Conservation (phyloP, 116 monocot species). For the Phalaenopsis hybrid region DNA sequence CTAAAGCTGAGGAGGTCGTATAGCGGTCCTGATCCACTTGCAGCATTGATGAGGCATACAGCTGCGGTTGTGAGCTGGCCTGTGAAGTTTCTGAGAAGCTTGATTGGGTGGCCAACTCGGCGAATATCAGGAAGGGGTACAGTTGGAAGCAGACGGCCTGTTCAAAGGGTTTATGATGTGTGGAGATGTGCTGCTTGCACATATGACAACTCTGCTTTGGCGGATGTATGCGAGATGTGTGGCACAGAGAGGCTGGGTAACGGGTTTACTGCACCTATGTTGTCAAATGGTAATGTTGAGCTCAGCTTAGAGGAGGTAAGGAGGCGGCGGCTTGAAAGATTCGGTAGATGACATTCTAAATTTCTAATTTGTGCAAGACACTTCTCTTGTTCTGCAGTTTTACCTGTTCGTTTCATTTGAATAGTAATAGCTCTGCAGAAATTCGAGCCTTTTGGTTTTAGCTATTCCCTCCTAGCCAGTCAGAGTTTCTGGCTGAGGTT, state of each 20-base stretch:
- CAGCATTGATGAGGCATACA: constrained; percentile 28
- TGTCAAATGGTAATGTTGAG: neutral
- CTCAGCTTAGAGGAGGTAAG: constrained; percentile 62
- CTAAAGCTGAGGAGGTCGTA: constrained; percentile 37
- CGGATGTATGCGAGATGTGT: constrained; percentile 84
- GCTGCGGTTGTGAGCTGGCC: constrained; percentile 48
- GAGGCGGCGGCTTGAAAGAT: constrained; percentile 66
- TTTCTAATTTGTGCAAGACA: neutral
- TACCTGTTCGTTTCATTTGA: neutral
- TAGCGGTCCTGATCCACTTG: constrained; percentile 50
- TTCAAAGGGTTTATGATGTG: constrained; percentile 16
- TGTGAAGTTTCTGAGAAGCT: constrained; percentile 24
- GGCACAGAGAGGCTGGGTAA: constrained; percentile 35
- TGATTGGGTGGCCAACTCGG: constrained; percentile 19
- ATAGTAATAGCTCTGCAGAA: no score
- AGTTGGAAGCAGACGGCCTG: constrained; percentile 20
- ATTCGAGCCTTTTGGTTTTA: no score
- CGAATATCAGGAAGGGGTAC: constrained; percentile 46
- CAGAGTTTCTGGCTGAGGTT: no score
- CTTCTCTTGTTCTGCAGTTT: neutral
- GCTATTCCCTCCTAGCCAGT: no score
- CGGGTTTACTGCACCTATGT: constrained; percentile 7
- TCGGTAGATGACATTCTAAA: constrained; percentile 32
- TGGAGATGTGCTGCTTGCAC: constrained; percentile 83
- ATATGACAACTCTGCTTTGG: constrained; percentile 53